A percentile compares a stretch with the other conserved stretches of the same genome.
Evolutionary conservation across 345 rosid genomes (phyloP).

Genomic region (Rhodomyrtus tomentosa): DNA sequence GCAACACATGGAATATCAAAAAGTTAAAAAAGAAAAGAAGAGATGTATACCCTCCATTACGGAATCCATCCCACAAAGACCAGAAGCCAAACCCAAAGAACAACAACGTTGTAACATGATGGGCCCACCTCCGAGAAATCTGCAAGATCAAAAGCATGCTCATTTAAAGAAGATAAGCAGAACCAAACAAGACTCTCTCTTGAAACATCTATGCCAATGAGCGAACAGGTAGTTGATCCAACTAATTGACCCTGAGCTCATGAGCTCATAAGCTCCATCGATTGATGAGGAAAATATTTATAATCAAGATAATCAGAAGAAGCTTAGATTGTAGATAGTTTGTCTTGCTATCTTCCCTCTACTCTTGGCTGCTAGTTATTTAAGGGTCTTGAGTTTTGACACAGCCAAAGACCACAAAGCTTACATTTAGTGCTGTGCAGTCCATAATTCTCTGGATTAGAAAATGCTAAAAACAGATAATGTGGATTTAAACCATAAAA

Average conservation of each 20-base stretch:
- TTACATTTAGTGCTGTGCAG: neutral
- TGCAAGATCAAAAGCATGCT: constrained; percentile 11
- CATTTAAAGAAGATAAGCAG: neutral
- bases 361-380: neutral
- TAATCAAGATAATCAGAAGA: neutral
- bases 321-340: neutral
- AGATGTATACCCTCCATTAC: constrained; percentile 40
- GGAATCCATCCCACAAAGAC: constrained; percentile 88
- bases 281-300: neutral
- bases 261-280: neutral
- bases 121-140: constrained; percentile 87
- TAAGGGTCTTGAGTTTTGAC: neutral
- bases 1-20: neutral
- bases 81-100: constrained; percentile 78
- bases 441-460: neutral
- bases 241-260: neutral
- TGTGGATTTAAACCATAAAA: neutral
- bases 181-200: neutral
- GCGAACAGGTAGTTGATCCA: neutral
- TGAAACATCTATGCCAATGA: neutral
- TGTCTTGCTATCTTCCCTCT: neutral
- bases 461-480: neutral
- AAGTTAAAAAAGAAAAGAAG: neutral
- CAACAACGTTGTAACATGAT: constrained; percentile 64
- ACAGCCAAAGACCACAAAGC: neutral